phyloP scores from a whole-genome alignment of 768 basidiomycete species.

The Leccinum arenicola region DNA sequence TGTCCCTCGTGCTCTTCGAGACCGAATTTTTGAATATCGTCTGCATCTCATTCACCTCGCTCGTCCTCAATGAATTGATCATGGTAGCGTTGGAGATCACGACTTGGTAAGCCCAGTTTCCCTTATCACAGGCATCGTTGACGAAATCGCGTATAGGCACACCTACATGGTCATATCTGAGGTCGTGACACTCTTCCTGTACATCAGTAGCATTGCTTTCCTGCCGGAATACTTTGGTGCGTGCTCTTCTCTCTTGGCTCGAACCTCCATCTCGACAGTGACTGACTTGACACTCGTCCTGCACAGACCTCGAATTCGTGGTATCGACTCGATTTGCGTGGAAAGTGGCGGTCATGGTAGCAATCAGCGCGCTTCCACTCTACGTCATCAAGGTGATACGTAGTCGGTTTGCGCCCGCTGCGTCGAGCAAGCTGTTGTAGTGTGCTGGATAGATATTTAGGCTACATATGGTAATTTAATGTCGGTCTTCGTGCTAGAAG shows the following conservation, averaged over 20 bases:
- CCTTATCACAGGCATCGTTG: neutral
- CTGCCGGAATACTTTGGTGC: constrained; percentile 96
- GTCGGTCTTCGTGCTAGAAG: neutral
- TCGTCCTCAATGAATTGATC: constrained; percentile 95
- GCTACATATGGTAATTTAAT: neutral
- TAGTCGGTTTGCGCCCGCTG: constrained; percentile 85
- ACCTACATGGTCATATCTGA: constrained; percentile 93
- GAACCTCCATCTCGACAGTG: neutral
- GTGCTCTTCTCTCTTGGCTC: constrained; percentile 20
- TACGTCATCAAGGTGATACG: constrained; percentile 88
- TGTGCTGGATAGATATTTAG: constrained; percentile 20
- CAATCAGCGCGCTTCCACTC: constrained; percentile 87
- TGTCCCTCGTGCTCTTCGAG: constrained; percentile 94
- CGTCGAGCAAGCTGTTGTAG: constrained; percentile 86
- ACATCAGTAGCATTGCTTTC: constrained; percentile 88
- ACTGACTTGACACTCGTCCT: neutral
- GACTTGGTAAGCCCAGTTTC: constrained; percentile 66
- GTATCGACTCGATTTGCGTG: constrained; percentile 83
- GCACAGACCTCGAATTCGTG: constrained; percentile 86
- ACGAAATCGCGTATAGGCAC: constrained; percentile 57
- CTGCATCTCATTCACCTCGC: constrained; percentile 94
- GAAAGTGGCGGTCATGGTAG: constrained; percentile 96
- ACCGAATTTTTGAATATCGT: constrained; percentile 98
- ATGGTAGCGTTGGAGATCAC: constrained; percentile 99
- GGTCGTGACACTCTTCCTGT: constrained; percentile 83